Evolutionary conservation across 2,329 filamentous ascomycete species (phyloP).

Genomic region (Neopestalotiopsis clavispora): DNA sequence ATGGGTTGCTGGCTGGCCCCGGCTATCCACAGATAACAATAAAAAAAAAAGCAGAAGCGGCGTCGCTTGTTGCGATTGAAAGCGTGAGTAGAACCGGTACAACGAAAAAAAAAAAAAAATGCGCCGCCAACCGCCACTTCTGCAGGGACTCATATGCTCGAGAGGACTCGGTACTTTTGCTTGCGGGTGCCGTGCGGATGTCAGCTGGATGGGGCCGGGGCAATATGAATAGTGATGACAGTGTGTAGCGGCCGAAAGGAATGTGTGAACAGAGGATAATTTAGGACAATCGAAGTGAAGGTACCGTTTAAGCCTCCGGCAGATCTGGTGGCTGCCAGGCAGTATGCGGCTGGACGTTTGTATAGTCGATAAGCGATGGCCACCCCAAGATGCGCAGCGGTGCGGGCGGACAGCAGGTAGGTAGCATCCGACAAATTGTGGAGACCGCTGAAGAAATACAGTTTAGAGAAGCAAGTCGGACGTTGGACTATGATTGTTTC

Average conservation of each 20-base stretch:
- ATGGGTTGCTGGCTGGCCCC: neutral
- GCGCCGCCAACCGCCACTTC: neutral
- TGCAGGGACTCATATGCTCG: neutral
- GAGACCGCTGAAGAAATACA: conserved; percentile 7
- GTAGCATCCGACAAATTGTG: neutral
- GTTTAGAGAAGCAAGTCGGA: neutral
- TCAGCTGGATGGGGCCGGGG: neutral
- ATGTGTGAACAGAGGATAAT: neutral
- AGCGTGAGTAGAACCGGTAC: neutral
- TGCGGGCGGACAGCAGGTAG: neutral
- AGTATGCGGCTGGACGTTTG: neutral
- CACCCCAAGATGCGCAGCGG: neutral
- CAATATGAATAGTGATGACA: neutral
- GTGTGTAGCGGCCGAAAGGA: neutral
- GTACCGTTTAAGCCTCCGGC: neutral
- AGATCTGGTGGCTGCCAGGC: neutral
- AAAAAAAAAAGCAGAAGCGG: neutral
- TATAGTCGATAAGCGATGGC: neutral
- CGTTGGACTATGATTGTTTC: neutral
- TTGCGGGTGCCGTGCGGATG: neutral
- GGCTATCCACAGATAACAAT: neutral
- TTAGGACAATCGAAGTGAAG: neutral
- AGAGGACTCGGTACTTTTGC: neutral
- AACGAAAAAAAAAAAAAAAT: neutral
- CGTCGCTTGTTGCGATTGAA: neutral